Percentiles rank a stretch among this genome's conserved stretches.
Evolutionary conservation across 192 early-diverging fungal species (phyloP).

Genomic region (Entomortierella chlamydospora): DNA sequence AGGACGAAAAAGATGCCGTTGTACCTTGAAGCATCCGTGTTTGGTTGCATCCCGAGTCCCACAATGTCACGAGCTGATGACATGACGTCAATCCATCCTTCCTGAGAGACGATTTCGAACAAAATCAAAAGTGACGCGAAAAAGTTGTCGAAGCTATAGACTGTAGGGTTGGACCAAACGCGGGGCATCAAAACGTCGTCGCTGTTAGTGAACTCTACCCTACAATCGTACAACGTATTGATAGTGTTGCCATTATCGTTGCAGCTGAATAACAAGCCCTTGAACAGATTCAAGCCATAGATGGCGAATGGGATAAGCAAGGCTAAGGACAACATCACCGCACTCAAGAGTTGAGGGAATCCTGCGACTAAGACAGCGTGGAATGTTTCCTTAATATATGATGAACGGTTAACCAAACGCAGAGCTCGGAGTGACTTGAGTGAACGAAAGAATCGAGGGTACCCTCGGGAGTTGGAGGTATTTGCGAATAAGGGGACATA

Average conservation of each 20-base stretch:
- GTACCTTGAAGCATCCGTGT: slow-evolving; percentile 57
- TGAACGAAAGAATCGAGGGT: slow-evolving; percentile 62
- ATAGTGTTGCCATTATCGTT: slow-evolving; percentile 53
- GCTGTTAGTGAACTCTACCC: slow-evolving; percentile 33
- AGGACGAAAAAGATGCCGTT: slow-evolving; percentile 68
- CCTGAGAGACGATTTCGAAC: slow-evolving; percentile 67
- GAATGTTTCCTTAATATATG: slow-evolving; percentile 65
- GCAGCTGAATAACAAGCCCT: slow-evolving; percentile 64
- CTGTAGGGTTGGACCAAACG: slow-evolving; percentile 68
- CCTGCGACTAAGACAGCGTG: slow-evolving; percentile 65
- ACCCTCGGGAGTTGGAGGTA: slow-evolving; percentile 46
- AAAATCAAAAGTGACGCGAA: slow-evolving; percentile 63
- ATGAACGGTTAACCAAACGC: slow-evolving; percentile 65
- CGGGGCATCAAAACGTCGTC: slow-evolving; percentile 59
- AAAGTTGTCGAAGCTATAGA: slow-evolving; percentile 71
- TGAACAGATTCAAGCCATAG: slow-evolving; percentile 66
- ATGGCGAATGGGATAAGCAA: slow-evolving; percentile 70
- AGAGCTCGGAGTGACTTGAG: slow-evolving; percentile 69
- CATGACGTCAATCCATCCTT: slow-evolving; percentile 70
- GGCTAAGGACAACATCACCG: slow-evolving; percentile 55
- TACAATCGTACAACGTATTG: slow-evolving; percentile 33
- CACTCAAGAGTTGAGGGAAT: slow-evolving; percentile 67
- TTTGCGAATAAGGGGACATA: slow-evolving; percentile 60
- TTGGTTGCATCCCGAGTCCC: slow-evolving; percentile 48
- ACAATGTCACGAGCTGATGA: slow-evolving; percentile 57